Evolutionary conservation across 345 rosid genomes (phyloP), one percentile per base, ranked within the genome.

Genomic region (Boechera divaricarpa): DNA sequence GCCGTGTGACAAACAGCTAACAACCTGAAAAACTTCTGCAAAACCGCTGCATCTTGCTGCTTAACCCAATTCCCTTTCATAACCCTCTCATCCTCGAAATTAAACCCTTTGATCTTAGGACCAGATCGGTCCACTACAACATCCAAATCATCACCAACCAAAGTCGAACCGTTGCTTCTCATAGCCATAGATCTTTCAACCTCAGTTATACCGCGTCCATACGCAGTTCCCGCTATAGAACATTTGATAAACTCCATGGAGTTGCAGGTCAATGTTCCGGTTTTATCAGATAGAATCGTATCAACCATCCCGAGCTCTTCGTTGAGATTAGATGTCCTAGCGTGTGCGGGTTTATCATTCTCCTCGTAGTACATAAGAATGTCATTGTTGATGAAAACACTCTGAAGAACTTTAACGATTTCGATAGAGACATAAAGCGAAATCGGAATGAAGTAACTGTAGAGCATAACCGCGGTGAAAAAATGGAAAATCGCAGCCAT

Each of bases 281-380:
- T 94, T 80, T 94, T 94, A 79, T 94, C 98, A 0, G 98, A 94
- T 41, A 94, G 87, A 47, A 94, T 82, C 12, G 98, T 94, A 47
- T 90, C 96, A 6, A 94, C 98, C 81, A 92, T 96, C 15, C 98
- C 98, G 1, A 94, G 98, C 83, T 94, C 98, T 87, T 94, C 98
- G 13, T 94, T 94, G 75, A 94, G 86, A 83, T 94, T 94, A n/a
- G 98, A 94, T 15, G 98, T 94, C 38, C 98, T 89, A 9, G 98
- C 98, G 44, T 77, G 83, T 5, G 98, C 98, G 2, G 98, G 98
- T 78, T 86, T 88, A 82, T 94, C 97, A 0, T 88, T 77, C 76
- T 92, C 98, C 72, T 90, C 97, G 10, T 88, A 81, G 83, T 94
- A 94, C 98, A 94, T 94, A 0, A 81, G 77, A 66, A 76, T 78